A percentile compares a stretch with the other conserved stretches of the same genome.
phyloP scores from a whole-genome alignment of 2,329 filamentous ascomycete genomes.

The Aspergillus caelatus region DNA sequence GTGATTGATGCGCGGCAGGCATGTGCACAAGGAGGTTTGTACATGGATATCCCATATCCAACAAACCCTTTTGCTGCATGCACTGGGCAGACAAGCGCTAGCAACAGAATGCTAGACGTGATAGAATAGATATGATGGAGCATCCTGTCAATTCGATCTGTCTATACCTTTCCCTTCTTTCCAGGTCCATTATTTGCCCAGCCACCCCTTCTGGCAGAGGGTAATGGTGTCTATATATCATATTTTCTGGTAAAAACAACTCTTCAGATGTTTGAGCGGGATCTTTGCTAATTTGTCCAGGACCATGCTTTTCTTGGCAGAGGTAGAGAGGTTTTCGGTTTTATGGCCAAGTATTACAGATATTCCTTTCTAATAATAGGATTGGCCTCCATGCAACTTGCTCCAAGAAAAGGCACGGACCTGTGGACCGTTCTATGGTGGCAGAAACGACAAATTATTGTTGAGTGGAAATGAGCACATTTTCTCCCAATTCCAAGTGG shows the following conservation, averaged over 20 bases:
- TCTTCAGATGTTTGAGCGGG: neutral
- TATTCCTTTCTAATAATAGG: neutral
- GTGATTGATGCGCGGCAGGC: conserved; percentile 5
- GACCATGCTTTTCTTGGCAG: neutral
- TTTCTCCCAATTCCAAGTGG: neutral
- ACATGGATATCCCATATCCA: conserved; percentile 9
- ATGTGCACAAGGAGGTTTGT: neutral
- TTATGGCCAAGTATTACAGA: neutral
- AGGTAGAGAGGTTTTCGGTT: neutral
- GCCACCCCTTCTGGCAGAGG: neutral
- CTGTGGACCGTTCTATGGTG: neutral
- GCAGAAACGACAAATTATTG: neutral
- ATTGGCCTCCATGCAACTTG: neutral
- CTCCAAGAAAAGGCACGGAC: neutral
- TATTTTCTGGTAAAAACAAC: neutral
- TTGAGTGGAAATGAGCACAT: conserved; percentile 1
- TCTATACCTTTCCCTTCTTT: neutral
- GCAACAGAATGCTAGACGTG: neutral
- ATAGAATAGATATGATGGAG: neutral
- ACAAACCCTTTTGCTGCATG: neutral
- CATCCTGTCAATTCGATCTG: neutral
- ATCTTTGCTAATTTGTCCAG: neutral
- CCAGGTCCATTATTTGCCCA: too few relatives aligned
- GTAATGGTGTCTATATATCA: neutral
- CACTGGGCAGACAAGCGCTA: neutral